phyloP scores from a whole-genome alignment of 345 rosid species.

The Moringa oleifera region DNA sequence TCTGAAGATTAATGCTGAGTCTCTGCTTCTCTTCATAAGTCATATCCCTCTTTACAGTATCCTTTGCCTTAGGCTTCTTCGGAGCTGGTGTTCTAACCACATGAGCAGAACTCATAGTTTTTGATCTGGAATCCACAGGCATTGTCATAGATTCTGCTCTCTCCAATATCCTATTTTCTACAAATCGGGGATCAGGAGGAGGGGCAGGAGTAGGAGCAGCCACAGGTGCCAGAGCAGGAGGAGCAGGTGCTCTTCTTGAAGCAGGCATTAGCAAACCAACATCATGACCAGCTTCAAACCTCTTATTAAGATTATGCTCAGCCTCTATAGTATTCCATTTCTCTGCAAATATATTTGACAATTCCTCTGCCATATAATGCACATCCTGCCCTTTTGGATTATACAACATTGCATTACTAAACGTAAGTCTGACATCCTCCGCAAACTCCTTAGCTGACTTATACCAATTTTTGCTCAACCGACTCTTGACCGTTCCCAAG shows the following conservation, averaged over 20 bases:
- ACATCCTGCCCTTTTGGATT: constrained; percentile 98
- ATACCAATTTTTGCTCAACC: constrained; percentile 69
- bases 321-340: constrained; percentile 79
- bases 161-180: constrained; percentile 53
- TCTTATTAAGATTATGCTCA: constrained; percentile 66
- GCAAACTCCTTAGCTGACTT: constrained; percentile 91
- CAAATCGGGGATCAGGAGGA: constrained; percentile 57
- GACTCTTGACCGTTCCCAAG: constrained; percentile 79
- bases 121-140: constrained; percentile 41
- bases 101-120: constrained; percentile 59
- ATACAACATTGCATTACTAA: constrained; percentile 88
- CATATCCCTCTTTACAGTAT: constrained; percentile 93
- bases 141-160: constrained; percentile 66
- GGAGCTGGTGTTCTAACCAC: constrained; percentile 77
- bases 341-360: constrained; percentile 72
- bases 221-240: constrained; percentile 12
- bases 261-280: constrained; percentile 48
- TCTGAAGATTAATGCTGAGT: constrained; percentile 85
- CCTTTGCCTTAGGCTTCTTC: constrained; percentile 96
- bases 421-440: constrained; percentile 97
- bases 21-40: constrained; percentile 96
- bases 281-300: constrained; percentile 48
- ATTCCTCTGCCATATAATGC: constrained; percentile 74
- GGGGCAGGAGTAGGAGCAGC: constrained; percentile 42
- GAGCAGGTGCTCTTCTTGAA: constrained; percentile 50